Evolutionary conservation across 2,329 filamentous ascomycete genomes (phyloP).

Genomic region (Fusarium duplospermum): DNA sequence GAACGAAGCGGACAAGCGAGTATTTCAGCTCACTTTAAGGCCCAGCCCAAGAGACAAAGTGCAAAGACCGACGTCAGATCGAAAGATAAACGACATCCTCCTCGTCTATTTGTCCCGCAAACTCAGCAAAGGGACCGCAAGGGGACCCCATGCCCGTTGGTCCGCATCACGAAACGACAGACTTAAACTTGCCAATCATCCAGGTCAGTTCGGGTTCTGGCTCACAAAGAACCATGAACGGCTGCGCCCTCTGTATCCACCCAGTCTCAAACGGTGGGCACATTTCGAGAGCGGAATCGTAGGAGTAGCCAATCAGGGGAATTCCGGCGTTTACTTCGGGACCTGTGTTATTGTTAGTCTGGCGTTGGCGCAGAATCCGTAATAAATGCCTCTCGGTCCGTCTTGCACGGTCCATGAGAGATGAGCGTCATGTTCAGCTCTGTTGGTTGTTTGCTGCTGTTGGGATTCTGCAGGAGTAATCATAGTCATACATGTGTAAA

Average conservation of each 20-base stretch:
- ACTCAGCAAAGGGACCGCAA: slow-evolving; percentile 4
- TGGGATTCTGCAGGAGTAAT: background rate
- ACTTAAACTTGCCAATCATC: slow-evolving; percentile 17
- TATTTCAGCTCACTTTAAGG: slow-evolving; percentile 11
- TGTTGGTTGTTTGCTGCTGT: background rate
- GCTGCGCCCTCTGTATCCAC: slow-evolving; percentile 16
- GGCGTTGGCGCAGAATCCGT: slow-evolving; percentile 23
- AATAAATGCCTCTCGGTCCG: slow-evolving; percentile 40
- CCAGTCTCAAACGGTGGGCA: slow-evolving; percentile 14
- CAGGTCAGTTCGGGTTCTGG: slow-evolving; percentile 2
- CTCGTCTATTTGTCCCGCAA: slow-evolving; percentile 34
- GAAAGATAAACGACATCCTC: slow-evolving; percentile 20
- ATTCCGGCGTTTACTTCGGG: slow-evolving; percentile 46
- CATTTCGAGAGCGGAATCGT: background rate
- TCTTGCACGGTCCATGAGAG: slow-evolving; percentile 22
- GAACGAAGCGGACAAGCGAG: slow-evolving; percentile 2
- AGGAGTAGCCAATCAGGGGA: slow-evolving; percentile 34
- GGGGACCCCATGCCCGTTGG: slow-evolving; percentile 12
- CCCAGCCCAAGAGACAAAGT: slow-evolving; percentile 5
- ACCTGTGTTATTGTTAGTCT: slow-evolving; percentile 27
- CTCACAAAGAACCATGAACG: background rate
- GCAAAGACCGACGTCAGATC: slow-evolving; percentile 28
- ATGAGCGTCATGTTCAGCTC: background rate
- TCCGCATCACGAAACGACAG: slow-evolving; percentile 32
- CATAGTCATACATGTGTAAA: background rate